These are phyloP conservation scores for Perilla frutescens DNA, from an alignment of 257 asterid genomes.

Conservation along the genomic window DNA sequence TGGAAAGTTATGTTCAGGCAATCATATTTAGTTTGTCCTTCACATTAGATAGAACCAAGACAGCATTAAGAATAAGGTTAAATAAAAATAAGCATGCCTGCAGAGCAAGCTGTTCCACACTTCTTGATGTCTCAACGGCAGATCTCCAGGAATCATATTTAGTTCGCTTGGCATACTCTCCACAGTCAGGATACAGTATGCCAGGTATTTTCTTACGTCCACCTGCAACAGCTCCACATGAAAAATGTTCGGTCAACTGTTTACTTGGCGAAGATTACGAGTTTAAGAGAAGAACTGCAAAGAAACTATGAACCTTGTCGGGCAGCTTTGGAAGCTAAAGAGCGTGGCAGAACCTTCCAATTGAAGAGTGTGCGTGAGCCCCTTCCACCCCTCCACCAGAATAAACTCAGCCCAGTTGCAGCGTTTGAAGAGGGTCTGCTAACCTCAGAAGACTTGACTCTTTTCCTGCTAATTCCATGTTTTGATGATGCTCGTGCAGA, in stretches of 20 bases:
- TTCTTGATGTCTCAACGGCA: conserved; percentile 83
- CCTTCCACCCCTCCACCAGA: conserved; percentile 99
- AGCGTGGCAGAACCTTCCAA: conserved; percentile 82
- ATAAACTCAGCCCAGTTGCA: conserved; percentile 66
- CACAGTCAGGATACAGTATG: conserved; percentile 78
- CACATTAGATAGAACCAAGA: conserved; percentile 23
- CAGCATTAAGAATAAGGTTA: conserved; percentile 20
- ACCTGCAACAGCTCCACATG: conserved; percentile 55
- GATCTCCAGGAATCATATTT: conserved; percentile 88
- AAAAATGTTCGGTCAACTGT: conserved; percentile 38
- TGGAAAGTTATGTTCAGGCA: conserved; percentile 26
- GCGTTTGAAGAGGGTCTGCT: conserved; percentile 58
- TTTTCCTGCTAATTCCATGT: conserved; percentile 67
- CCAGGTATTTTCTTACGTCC: conserved; percentile 87
- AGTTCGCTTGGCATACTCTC: conserved; percentile 82
- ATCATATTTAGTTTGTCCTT: conserved; percentile 11
- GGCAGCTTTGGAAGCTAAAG: conserved; percentile 90
- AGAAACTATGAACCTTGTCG: conserved; percentile 72
- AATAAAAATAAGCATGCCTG: conserved; percentile 58
- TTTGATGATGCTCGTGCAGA: conserved; percentile 64
- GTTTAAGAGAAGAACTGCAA: conserved; percentile 19
- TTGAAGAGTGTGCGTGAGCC: conserved; percentile 78
- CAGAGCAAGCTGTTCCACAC: conserved; percentile 87
- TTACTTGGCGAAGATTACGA: conserved; percentile 28
- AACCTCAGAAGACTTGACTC: conserved; percentile 54